Evolutionary conservation across 177 flowering plant species (phyloP).

Genomic region (Vitis hybrid): DNA sequence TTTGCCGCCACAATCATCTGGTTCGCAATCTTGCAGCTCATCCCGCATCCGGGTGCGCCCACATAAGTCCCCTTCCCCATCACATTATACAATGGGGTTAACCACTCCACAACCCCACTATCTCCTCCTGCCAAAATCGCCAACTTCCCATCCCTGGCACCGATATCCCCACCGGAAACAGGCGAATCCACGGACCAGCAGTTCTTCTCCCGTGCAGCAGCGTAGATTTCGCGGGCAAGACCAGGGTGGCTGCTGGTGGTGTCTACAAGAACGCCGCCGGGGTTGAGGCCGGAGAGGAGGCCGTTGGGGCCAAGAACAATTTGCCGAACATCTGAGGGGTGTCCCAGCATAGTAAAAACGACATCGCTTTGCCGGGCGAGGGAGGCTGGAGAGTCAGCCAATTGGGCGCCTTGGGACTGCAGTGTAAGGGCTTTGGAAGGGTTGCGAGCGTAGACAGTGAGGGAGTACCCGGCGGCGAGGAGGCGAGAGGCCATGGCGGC

Average conservation of each 20-base stretch:
- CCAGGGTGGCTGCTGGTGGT: constrained; percentile 61
- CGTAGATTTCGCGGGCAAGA: constrained; percentile 49
- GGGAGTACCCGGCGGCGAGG: constrained; percentile 60
- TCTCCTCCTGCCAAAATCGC: constrained; percentile 76
- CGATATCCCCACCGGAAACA: constrained; percentile 75
- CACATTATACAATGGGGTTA: constrained; percentile 49
- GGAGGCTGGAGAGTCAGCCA: constrained; percentile 44
- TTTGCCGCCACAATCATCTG: constrained; percentile 59
- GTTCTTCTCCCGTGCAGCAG: constrained; percentile 32
- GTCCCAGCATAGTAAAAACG: constrained; percentile 78
- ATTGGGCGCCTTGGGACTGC: constrained; percentile 48
- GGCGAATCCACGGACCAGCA: constrained; percentile 77
- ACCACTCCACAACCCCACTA: constrained; percentile 45
- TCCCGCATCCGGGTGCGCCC: constrained; percentile 67
- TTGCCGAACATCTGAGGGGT: constrained; percentile 71
- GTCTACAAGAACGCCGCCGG: constrained; percentile 55
- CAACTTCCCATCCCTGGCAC: constrained; percentile 63
- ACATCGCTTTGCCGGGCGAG: constrained; percentile 48
- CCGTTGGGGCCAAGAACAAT: constrained; percentile 33
- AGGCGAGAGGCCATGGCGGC: constrained; percentile 70
- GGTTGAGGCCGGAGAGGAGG: constrained; percentile 30
- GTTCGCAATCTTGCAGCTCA: constrained; percentile 72
- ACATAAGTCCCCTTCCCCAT: constrained; percentile 56
- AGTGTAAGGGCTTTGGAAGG: constrained; percentile 48
- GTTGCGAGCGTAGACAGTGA: constrained; percentile 65